Base-by-base conservation (phyloP, 768 basidiomycete genomes). In the Leccinum disarticulatum region DNA sequence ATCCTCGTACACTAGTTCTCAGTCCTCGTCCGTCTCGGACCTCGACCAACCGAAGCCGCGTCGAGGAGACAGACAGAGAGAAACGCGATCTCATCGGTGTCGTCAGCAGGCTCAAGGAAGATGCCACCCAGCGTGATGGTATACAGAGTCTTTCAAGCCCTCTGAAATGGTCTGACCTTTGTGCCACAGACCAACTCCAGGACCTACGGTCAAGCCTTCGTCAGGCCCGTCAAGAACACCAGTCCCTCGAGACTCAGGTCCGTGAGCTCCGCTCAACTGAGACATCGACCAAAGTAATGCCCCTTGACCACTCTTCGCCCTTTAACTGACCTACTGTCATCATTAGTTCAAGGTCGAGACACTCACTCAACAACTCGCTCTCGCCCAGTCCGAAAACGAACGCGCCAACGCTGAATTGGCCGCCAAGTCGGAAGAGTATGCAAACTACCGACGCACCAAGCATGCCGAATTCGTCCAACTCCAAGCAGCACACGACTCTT, bases 21-120 rank as follows among this genome's bases (percentile, higher is more conserved):
- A 88, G 48, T 79, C 84, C 11, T 79, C 84, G 0, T 87, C 90
- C 3, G 85, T 86, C 4, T 75, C 79, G 1, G 88, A 88, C 68
- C 71, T 85, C 8, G 86, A 85, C 36, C 70, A 75, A 6, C 69
- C 85, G 81, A 63, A 81, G 75, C 57, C 83, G 84, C 41, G 75
- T 89, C 4, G 86, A 92, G 22, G 90, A 92, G 61, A 82, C 83
- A 1, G 93, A 97, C 63, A 82, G 90, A 56, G 95, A 97, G 79
- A 97, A 97, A 75, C 85, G 93, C 35, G 93, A 95, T 62, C 81
- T 97, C 51, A 79, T 95, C 47, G 85, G 83, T 30, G 89, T 94
- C 48, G 84, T 95, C 5, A 93, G 90, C 71, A 82, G 91, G 55
- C 75, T 94, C 62, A 90, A 93, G 71, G 85, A 91, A 66, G 90